These are phyloP conservation scores for Phytopythium helicoides DNA, from an alignment of 352 stramenopile species.

Conservation along the genomic window DNA sequence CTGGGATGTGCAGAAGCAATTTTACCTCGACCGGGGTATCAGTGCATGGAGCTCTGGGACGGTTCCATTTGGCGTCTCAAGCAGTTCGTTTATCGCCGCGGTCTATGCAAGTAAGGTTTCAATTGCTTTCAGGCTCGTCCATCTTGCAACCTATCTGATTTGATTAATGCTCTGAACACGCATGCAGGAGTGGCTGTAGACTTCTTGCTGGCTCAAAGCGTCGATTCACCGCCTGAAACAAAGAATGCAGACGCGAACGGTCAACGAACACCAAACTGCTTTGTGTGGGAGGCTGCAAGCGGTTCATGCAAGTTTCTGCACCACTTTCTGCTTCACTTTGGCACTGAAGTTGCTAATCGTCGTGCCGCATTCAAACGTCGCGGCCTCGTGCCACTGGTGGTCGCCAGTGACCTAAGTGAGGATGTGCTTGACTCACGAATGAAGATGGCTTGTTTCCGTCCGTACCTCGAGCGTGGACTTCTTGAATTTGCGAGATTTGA, in stretches of 20 bases:
- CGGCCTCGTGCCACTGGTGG: constrained; percentile 45
- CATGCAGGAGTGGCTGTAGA: constrained; percentile 28
- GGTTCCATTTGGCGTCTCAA: constrained; percentile 79
- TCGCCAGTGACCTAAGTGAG: constrained; percentile 72
- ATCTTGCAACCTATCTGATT: neutral
- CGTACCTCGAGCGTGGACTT: constrained; percentile 28
- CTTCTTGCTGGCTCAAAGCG: constrained; percentile 36
- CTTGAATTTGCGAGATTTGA: constrained; percentile 79
- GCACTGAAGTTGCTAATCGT: constrained; percentile 5
- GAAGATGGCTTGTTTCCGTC: constrained; percentile 59
- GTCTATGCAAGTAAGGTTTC: constrained; percentile 55
- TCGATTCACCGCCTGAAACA: too few species aligned
- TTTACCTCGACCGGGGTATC: constrained; percentile 77
- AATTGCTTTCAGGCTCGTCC: neutral
- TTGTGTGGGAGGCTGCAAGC: constrained; percentile 80
- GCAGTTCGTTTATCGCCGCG: constrained; percentile 68
- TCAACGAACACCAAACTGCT: constrained; percentile 46
- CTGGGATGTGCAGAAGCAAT: constrained; percentile 78
- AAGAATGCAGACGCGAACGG: neutral
- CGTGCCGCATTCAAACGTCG: constrained; percentile 20
- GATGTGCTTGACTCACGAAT: constrained; percentile 63
- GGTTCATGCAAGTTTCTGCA: constrained; percentile 84
- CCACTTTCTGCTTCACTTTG: constrained; percentile 69
- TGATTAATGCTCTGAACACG: neutral
- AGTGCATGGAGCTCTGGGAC: constrained; percentile 65